Conservation (phyloP, 1,284 basidiomycete genomes). For the Xerocomus amazonicus region DNA sequence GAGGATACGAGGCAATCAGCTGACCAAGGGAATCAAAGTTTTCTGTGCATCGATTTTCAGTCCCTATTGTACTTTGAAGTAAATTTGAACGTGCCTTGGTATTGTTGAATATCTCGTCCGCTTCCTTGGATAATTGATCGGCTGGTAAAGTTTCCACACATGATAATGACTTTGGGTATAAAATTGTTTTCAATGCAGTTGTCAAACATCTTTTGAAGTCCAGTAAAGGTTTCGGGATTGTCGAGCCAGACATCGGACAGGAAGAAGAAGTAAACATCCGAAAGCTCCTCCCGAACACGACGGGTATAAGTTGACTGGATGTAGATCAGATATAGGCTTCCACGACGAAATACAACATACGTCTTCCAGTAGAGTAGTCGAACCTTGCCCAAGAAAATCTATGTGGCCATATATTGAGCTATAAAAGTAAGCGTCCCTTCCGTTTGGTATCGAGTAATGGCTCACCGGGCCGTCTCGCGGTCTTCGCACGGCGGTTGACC, state of each 20-base stretch:
- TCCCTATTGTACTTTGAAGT: neutral
- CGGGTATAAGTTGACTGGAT: slow-evolving; percentile 54
- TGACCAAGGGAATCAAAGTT: slow-evolving; percentile 86
- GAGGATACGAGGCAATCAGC: slow-evolving; percentile 76
- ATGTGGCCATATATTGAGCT: slow-evolving; percentile 92
- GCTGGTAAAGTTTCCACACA: slow-evolving; percentile 95
- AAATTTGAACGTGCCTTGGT: slow-evolving; percentile 60
- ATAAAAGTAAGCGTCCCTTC: slow-evolving; percentile 5
- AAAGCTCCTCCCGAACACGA: slow-evolving; percentile 62
- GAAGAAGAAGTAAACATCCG: slow-evolving; percentile 87
- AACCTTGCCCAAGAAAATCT: slow-evolving; percentile 92
- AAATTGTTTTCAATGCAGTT: slow-evolving; percentile 88
- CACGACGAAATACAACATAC: slow-evolving; percentile 42
- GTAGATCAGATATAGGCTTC: slow-evolving; percentile 3
- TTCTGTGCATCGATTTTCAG: slow-evolving; percentile 44
- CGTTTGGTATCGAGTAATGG: neutral
- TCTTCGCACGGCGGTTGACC: slow-evolving; percentile 97
- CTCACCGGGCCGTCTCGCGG: slow-evolving; percentile 74
- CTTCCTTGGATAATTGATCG: slow-evolving; percentile 76
- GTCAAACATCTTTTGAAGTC: slow-evolving; percentile 83
- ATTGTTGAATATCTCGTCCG: slow-evolving; percentile 73
- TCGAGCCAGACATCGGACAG: slow-evolving; percentile 97
- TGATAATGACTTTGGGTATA: slow-evolving; percentile 82
- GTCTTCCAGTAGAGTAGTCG: slow-evolving; percentile 90
- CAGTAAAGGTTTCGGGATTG: slow-evolving; percentile 76